Evolutionary conservation across 352 stramenopile genomes (phyloP), one percentile per base, ranked within the genome.

Genomic region (Phytophthora tentaculata): DNA sequence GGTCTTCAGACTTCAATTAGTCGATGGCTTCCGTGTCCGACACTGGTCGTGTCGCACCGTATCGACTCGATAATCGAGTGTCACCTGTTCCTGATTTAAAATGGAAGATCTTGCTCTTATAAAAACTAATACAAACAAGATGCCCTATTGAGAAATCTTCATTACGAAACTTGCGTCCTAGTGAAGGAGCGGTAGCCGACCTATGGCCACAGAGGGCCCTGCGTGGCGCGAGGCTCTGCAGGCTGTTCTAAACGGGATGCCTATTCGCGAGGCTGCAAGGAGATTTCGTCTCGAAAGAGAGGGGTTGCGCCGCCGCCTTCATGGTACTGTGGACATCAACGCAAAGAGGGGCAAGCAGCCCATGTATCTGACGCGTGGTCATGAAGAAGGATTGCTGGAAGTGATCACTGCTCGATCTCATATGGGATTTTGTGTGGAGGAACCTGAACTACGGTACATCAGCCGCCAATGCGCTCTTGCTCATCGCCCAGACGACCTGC

Each of bases 1-100:
- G 28, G 49, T 56, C 53, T 62, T 53, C 55, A 64, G 56, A 50
- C 48, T 50, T 51, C 54, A 61, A 52, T 43, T 49, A 29, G 19
- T 61, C 32, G 35, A 43, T 43, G 35, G 41, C 13, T 32, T n/a
- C n/a, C n/a, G n/a, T n/a, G n/a, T n/a, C n/a, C n/a, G n/a, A n/a
- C n/a, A n/a, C n/a, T n/a, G n/a, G n/a, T n/a, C n/a, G n/a, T n/a
- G n/a, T n/a, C n/a, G n/a, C n/a, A n/a, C n/a, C n/a, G n/a, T n/a
- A n/a, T n/a, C n/a, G n/a, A n/a, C n/a, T n/a, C n/a, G n/a, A n/a
- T n/a, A n/a, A n/a, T n/a, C n/a, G n/a, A n/a, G n/a, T n/a, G n/a
- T n/a, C n/a, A n/a, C n/a, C n/a, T n/a, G n/a, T n/a, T n/a, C n/a
- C n/a, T n/a, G n/a, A n/a, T n/a, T n/a, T n/a, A n/a, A n/a, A n/a